Evolutionary conservation across 768 basidiomycete genomes (phyloP), one percentile per base, ranked within the genome.

Genomic region (Daedaleopsis nitida): DNA sequence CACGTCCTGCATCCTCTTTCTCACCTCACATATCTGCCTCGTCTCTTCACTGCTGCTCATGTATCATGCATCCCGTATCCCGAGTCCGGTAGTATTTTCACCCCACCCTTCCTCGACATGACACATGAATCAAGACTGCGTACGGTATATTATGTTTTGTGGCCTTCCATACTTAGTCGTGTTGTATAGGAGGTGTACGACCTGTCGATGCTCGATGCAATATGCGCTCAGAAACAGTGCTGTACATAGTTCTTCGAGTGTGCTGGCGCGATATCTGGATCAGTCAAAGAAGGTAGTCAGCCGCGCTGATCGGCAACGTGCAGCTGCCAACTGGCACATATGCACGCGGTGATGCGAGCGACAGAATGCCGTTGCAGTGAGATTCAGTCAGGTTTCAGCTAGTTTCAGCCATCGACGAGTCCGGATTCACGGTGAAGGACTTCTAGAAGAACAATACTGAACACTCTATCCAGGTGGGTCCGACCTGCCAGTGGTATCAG

Each of bases 111-210:
- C 62, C 49, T 45, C 55, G 51, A 59, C 62, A 64, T 59, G 61
- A 59, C 60, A 55, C 60, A 67, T 68, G 67, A 65, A 65, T 37
- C 60, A 68, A 68, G 67, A 62, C 65, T 68, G 65, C 59, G 66
- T 54, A 65, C 60, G 59, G 55, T 68, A 68, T 62, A 53, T 63
- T 68, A 68, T 63, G 63, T 51, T 62, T 32, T 62, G 58, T 64
- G 63, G 44, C 52, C 27, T 51, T 59, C 55, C 60, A 63, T 68
- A 65, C 64, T 62, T 64, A 68, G 67, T 65, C 59, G 60, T 61
- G 57, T 59, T 68, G 67, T 67, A 67, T 64, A 65, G 51, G 62
- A 59, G 62, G 62, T 62, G 58, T 65, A 62, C 58, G 58, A 57
- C 51, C 48, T 47, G 52, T 59, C 57, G 62, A 64, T 59, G 59